A percentile compares a stretch with the other conserved stretches of the same genome.
Evolutionary conservation across 2,329 filamentous ascomycete genomes (phyloP).

Genomic region (Ophiostoma sp.): DNA sequence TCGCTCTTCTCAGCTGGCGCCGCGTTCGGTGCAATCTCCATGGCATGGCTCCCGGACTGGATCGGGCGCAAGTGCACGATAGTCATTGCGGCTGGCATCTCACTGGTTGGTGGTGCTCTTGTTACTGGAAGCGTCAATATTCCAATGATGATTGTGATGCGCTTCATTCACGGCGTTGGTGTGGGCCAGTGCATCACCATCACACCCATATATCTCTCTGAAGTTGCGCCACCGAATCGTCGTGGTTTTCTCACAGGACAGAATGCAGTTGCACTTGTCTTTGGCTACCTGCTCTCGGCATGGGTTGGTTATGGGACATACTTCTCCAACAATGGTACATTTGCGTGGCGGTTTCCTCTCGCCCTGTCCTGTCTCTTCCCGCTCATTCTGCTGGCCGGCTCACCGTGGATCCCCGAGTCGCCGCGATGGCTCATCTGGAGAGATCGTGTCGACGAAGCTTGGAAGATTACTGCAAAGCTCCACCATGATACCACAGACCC

Average conservation of each 20-base stretch:
- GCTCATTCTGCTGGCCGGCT: not conserved
- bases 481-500: not conserved
- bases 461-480: not conserved
- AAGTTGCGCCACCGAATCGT: constrained; percentile 15
- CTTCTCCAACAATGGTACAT: not conserved
- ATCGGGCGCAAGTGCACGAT: not conserved
- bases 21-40: not conserved
- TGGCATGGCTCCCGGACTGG: not conserved
- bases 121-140: not conserved
- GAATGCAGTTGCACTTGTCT: constrained; percentile 21
- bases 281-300: constrained; percentile 16
- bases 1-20: not conserved
- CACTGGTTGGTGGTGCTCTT: not conserved
- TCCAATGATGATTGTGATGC: constrained; percentile 1
- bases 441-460: not conserved
- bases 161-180: constrained; percentile 18
- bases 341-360: not conserved
- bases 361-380: not conserved
- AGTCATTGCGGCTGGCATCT: not conserved
- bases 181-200: constrained; percentile 24
- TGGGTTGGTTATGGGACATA: constrained; percentile 4
- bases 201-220: constrained; percentile 24
- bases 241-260: constrained; percentile 20
- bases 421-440: not conserved
- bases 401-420: not conserved